Percentiles rank a stretch among this genome's conserved stretches.
These are phyloP conservation scores for Mrakiaceae sp. DNA, from an alignment of 1,284 basidiomycete species.

Conservation along the genomic window DNA sequence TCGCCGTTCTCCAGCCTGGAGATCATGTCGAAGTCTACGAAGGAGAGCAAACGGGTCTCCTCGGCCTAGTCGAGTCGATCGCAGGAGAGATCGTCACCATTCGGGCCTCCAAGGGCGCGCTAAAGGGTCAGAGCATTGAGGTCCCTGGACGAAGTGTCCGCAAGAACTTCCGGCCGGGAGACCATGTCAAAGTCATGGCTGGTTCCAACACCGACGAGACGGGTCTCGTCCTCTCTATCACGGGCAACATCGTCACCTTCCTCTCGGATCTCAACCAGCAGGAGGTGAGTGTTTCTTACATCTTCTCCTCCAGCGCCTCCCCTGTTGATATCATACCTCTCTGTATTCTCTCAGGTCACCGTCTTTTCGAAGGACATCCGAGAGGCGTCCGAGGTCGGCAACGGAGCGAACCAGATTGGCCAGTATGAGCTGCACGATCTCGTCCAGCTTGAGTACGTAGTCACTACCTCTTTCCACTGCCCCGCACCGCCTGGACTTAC, in stretches of 20 bases:
- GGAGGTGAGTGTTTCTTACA: conserved; percentile 47
- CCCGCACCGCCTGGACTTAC: not conserved
- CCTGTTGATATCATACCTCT: not conserved
- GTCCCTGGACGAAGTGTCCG: conserved; percentile 79
- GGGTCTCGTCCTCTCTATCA: conserved; percentile 85
- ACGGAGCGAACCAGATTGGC: conserved; percentile 75
- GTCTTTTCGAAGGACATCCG: conserved; percentile 96
- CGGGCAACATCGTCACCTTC: conserved; percentile 87
- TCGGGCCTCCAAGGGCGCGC: conserved; percentile 65
- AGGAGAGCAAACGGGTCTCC: conserved; percentile 86
- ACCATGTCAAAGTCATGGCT: conserved; percentile 96
- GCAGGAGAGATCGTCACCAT: conserved; percentile 78
- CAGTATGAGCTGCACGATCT: conserved; percentile 94
- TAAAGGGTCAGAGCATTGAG: conserved; percentile 62
- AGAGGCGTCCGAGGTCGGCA: conserved; percentile 91
- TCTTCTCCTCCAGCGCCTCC: not conserved
- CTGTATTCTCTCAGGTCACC: conserved; percentile 51
- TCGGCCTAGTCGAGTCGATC: conserved; percentile 84
- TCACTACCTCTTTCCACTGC: not conserved
- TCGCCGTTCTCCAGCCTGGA: conserved; percentile 86
- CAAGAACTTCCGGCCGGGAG: conserved; percentile 91
- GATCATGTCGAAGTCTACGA: conserved; percentile 97
- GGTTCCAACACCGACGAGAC: conserved; percentile 93
- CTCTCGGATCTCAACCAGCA: conserved; percentile 94
- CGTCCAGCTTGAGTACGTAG: conserved; percentile 82